Base-by-base conservation (phyloP, 495 filamentous ascomycete species). In the Trichoderma gamsii region DNA sequence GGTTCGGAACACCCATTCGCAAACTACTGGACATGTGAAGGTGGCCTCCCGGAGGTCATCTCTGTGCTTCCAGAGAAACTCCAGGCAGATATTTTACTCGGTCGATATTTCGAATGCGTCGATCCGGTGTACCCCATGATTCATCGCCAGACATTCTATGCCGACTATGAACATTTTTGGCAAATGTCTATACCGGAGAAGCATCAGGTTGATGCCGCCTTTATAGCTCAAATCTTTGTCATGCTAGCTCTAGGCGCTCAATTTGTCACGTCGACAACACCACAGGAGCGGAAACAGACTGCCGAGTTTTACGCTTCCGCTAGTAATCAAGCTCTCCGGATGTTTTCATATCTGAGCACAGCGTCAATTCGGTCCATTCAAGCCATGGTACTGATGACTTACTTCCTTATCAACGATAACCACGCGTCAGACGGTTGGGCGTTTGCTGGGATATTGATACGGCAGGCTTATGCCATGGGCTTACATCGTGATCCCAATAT, bases 351-450 rank as follows among this genome's bases (percentile, higher is more conserved):
- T 69, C 81, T 91, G 5, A 89, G 87, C 69, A 84, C 83, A 35
- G 86, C 88, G 7, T 87, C 86, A 0, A 77, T 90, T 43, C 79
- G 83, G n/a, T 85, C 86, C 2, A 86, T 91, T 66, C 87, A 90
- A 70, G 85, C 89, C 16, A 91, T 92, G 89, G 86, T 91, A 0
- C 73, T 91, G 7, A 85, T 91, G 63, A 87, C 85, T 18, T 91
- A 91, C 72, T 92, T 91, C 71, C 80, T 92, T 29, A 89, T 92
- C 75, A 92, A 92, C 74, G 89, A 91, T 73, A 90, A 90, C 69
- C 89, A 91, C 68, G 87, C 88, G 8, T 88, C 87, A 1, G 89
- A 91, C 70, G 88, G 88, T 2, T 92, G 88, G 86, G 87, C 87
- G 0, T 92, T 90, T 79, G 88, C 86, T 4, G 89, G 89, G 12